A percentile compares a stretch with the other conserved stretches of the same genome.
These are phyloP conservation scores for Carex myosuroides DNA, from an alignment of 176 grass and related monocot species.

Conservation along the genomic window DNA sequence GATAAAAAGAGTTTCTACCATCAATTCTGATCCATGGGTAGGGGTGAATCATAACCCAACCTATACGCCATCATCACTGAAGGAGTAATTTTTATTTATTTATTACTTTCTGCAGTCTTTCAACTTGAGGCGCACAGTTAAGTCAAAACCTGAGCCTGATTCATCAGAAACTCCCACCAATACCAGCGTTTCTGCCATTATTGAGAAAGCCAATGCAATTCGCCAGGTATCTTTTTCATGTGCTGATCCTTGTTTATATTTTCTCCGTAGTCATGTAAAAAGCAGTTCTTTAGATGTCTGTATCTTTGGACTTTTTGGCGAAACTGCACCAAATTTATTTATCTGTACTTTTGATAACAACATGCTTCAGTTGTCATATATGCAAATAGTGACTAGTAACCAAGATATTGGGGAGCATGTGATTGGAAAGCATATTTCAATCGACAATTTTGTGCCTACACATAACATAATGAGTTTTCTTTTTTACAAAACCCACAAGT, in stretches of 20 bases:
- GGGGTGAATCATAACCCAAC: neutral
- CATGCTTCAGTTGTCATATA: neutral
- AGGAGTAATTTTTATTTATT: neutral
- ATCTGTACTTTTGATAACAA: neutral
- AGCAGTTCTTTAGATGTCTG: neutral
- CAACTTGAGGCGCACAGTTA: constrained; percentile 59
- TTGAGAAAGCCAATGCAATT: constrained; percentile 94
- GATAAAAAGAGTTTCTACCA: neutral
- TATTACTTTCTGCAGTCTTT: constrained; percentile 64
- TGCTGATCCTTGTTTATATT: neutral
- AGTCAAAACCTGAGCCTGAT: constrained; percentile 42
- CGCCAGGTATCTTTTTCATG: constrained; percentile 58
- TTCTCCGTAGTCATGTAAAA: neutral
- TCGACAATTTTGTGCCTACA: neutral
- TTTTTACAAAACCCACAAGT: neutral
- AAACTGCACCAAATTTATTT: neutral
- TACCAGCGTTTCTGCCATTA: constrained; percentile 69
- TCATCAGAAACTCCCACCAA: constrained; percentile 47
- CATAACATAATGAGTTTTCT: neutral
- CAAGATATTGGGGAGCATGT: neutral
- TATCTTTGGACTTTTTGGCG: neutral
- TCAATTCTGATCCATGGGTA: neutral
- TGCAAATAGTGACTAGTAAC: neutral
- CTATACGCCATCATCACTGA: neutral
- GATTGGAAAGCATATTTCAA: neutral